Evolutionary conservation across 1,284 basidiomycete species (phyloP).

Genomic region (Macrocystidia cucumis): DNA sequence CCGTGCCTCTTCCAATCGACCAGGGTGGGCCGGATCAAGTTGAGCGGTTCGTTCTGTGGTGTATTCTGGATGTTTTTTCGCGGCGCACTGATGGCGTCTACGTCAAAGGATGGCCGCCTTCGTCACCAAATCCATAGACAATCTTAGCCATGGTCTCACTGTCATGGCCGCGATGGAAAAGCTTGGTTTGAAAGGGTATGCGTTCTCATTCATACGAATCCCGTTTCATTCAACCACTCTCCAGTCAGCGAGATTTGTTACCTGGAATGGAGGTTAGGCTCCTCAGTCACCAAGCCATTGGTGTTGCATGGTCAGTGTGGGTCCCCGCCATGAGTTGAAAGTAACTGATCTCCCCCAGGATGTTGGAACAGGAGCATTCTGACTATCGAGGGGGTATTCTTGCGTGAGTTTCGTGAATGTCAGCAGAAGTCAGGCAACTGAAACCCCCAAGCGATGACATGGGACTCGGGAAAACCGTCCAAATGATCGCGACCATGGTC

Average conservation of each 20-base stretch:
- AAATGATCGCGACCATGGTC: slow-evolving; percentile 69
- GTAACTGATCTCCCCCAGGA: slow-evolving; percentile 31
- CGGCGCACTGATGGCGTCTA: not conserved
- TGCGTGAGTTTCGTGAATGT: slow-evolving; percentile 35
- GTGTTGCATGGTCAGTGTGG: slow-evolving; percentile 51
- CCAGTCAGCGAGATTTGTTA: slow-evolving; percentile 42
- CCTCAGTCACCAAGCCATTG: slow-evolving; percentile 65
- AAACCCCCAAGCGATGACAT: slow-evolving; percentile 86
- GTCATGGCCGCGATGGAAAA: slow-evolving; percentile 42
- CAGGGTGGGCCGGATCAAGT: slow-evolving; percentile 38
- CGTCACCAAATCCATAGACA: slow-evolving; percentile 48
- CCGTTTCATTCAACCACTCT: slow-evolving; percentile 5
- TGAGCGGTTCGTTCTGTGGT: slow-evolving; percentile 24
- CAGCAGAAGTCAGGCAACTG: not conserved
- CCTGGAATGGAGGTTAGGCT: slow-evolving; percentile 61
- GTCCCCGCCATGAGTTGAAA: slow-evolving; percentile 10
- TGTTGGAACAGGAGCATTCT: slow-evolving; percentile 48
- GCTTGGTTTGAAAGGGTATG: slow-evolving; percentile 40
- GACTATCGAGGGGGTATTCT: slow-evolving; percentile 64
- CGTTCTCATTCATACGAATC: slow-evolving; percentile 4
- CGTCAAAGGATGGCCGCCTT: slow-evolving; percentile 46
- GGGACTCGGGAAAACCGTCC: slow-evolving; percentile 74
- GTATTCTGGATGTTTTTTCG: not conserved
- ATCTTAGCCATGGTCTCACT: slow-evolving; percentile 40
- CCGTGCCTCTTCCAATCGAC: slow-evolving; percentile 34